Evolutionary conservation across 2,329 filamentous ascomycete species (phyloP).

Genomic region (Penicillium crustosum): DNA sequence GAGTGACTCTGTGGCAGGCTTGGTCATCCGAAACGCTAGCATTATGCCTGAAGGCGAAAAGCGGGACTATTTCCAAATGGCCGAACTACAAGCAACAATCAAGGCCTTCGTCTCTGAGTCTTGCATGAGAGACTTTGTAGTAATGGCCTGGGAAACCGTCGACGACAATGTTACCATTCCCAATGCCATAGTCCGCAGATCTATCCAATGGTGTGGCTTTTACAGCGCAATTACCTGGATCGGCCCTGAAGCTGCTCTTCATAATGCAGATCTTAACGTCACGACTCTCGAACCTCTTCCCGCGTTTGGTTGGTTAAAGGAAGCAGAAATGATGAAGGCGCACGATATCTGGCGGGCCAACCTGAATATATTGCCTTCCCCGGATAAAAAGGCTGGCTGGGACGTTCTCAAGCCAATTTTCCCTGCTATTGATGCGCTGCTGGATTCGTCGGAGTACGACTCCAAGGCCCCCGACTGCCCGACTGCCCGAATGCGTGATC

Average conservation of each 20-base stretch:
- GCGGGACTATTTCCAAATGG: slow-evolving; percentile 48
- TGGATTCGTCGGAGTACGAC: slow-evolving; percentile 27
- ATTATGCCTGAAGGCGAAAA: slow-evolving; percentile 44
- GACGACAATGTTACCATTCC: slow-evolving; percentile 39
- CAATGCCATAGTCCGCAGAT: slow-evolving; percentile 46
- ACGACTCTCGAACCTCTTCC: slow-evolving; percentile 43
- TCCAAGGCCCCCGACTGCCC: slow-evolving; percentile 7
- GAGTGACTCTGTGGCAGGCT: slow-evolving; percentile 36
- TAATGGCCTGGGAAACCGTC: slow-evolving; percentile 49
- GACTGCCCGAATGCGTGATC: slow-evolving; percentile 25
- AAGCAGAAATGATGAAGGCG: slow-evolving; percentile 44
- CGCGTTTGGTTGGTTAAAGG: slow-evolving; percentile 50
- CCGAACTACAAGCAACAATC: slow-evolving; percentile 42
- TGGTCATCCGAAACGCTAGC: slow-evolving; percentile 45
- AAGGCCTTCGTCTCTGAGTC: slow-evolving; percentile 49
- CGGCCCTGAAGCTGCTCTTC: slow-evolving; percentile 39
- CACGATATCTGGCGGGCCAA: slow-evolving; percentile 47
- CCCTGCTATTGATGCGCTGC: slow-evolving; percentile 27
- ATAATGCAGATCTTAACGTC: slow-evolving; percentile 35
- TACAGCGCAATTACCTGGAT: slow-evolving; percentile 50
- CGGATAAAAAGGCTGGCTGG: slow-evolving; percentile 26
- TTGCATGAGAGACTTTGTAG: slow-evolving; percentile 45
- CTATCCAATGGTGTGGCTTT: slow-evolving; percentile 49
- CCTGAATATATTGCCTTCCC: slow-evolving; percentile 21
- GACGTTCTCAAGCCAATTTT: slow-evolving; percentile 29